Evolutionary conservation across 1,284 basidiomycete species (phyloP).

Genomic region (Ganoderma multipileum): DNA sequence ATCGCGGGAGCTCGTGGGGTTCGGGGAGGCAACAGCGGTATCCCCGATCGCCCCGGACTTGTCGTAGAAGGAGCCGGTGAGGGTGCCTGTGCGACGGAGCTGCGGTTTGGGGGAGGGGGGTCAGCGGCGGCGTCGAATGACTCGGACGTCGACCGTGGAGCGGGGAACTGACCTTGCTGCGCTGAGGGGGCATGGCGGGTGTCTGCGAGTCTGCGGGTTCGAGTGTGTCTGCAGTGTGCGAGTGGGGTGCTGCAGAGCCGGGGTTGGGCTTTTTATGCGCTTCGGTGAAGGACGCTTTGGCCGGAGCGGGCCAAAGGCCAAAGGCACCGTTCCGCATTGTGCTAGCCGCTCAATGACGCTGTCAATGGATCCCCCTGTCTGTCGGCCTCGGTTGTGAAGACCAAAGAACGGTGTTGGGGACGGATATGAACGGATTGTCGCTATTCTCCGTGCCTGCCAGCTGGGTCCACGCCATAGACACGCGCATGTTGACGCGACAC

Average conservation of each 20-base stretch:
- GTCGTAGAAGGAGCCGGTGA: slow-evolving; percentile 27
- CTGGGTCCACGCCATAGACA: not conserved
- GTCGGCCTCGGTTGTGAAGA: slow-evolving; percentile 1
- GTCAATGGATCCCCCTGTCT: not conserved
- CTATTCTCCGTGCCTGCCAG: not conserved
- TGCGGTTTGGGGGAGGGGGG: slow-evolving; percentile 5
- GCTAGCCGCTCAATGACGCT: slow-evolving; percentile 6
- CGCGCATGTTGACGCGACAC: not conserved
- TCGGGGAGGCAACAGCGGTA: slow-evolving; percentile 17
- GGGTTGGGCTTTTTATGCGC: not conserved
- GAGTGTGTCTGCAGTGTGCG: slow-evolving; percentile 1
- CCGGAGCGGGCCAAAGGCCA: slow-evolving; percentile 1
- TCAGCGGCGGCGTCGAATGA: not conserved
- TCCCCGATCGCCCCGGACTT: slow-evolving; percentile 24
- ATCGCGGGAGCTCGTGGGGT: slow-evolving; percentile 6
- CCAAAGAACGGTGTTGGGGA: not conserved
- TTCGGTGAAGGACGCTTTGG: slow-evolving; percentile 5
- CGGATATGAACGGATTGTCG: slow-evolving; percentile 1
- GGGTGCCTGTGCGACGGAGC: slow-evolving; percentile 20
- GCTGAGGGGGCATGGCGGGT: slow-evolving; percentile 25
- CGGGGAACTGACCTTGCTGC: slow-evolving; percentile 18
- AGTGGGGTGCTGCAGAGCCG: not conserved
- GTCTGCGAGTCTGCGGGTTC: not conserved
- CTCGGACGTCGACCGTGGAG: not conserved
- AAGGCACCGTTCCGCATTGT: not conserved